Evolutionary conservation across 2,329 filamentous ascomycete genomes (phyloP).

Genomic region (Tolypocladium nubicola): DNA sequence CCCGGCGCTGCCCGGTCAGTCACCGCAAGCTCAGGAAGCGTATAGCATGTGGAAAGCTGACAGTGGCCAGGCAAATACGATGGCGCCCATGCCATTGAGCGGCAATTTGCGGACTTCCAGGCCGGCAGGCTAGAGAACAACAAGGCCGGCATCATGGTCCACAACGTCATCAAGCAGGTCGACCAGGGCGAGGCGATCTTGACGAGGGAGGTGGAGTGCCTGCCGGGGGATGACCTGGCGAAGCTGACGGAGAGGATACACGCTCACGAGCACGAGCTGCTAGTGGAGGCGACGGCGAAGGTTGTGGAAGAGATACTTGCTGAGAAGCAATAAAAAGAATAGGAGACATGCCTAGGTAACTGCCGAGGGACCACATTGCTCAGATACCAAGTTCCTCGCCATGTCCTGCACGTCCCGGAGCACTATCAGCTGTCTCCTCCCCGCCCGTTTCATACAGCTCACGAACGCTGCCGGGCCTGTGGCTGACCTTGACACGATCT

Average conservation of each 20-base stretch:
- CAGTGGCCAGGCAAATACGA: constrained; percentile 54
- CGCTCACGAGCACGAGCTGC: constrained; percentile 62
- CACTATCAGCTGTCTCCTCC: background rate
- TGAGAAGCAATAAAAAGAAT: background rate
- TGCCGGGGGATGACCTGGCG: constrained; percentile 50
- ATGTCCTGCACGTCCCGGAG: too few species aligned
- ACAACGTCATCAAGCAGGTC: constrained; percentile 72
- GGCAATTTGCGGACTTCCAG: constrained; percentile 65
- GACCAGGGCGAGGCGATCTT: constrained; percentile 66
- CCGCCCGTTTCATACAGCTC: background rate
- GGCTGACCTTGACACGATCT: background rate
- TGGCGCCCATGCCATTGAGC: constrained; percentile 65
- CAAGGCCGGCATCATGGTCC: constrained; percentile 75
- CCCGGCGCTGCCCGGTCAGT: constrained; percentile 55
- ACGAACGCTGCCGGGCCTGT: background rate
- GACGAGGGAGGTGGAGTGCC: constrained; percentile 37
- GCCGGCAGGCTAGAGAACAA: constrained; percentile 46
- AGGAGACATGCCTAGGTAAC: too few species aligned
- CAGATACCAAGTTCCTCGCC: too few species aligned
- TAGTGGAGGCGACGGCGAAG: constrained; percentile 60
- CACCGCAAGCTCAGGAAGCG: background rate
- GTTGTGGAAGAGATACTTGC: constrained; percentile 29
- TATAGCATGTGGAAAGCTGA: background rate
- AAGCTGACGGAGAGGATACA: constrained; percentile 66
- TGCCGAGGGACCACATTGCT: too few species aligned